These are phyloP conservation scores for Mycena citricolor DNA, from an alignment of 1,284 basidiomycete species.

Conservation along the genomic window DNA sequence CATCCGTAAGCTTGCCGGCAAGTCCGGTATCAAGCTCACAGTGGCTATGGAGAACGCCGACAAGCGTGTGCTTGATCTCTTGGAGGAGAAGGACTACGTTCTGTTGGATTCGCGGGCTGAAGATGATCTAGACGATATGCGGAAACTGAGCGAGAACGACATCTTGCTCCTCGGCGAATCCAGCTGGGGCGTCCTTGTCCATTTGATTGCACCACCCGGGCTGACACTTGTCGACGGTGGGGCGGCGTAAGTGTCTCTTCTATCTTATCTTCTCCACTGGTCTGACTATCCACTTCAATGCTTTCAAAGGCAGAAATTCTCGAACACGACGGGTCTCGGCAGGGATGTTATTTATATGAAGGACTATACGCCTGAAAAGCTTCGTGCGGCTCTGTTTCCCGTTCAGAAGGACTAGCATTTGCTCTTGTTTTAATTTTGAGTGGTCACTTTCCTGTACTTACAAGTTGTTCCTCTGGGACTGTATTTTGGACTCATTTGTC, in stretches of 20 bases:
- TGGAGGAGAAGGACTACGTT: conserved; percentile 12
- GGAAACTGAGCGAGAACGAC: conserved; percentile 15
- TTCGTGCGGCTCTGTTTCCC: too few relatives aligned
- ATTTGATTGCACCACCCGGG: conserved; percentile 20
- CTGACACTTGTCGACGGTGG: conserved; percentile 20
- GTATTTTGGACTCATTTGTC: too few relatives aligned
- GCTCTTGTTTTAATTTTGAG: too few relatives aligned
- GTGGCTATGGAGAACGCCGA: conserved; percentile 21
- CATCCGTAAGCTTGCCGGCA: conserved; percentile 6
- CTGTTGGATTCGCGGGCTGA: conserved; percentile 17
- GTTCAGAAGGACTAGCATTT: too few relatives aligned
- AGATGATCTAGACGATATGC: conserved; percentile 13
- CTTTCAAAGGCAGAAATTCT: conserved; percentile 12
- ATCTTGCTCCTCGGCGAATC: conserved; percentile 20
- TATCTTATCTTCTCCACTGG: background rate
- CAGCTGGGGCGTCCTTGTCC: conserved; percentile 19
- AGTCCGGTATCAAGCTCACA: conserved; percentile 15
- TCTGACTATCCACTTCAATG: background rate
- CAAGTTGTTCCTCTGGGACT: too few relatives aligned
- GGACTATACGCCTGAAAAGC: conserved; percentile 15
- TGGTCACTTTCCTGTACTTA: too few relatives aligned
- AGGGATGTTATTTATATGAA: conserved; percentile 17
- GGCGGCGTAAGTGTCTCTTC: conserved; percentile 10
- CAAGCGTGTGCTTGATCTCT: conserved; percentile 7
- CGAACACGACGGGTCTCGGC: conserved; percentile 17